A percentile compares a stretch with the other conserved stretches of the same genome.
Evolutionary conservation across 176 grass and related monocot species (phyloP).

Genomic region (Alopecurus myosuroides): DNA sequence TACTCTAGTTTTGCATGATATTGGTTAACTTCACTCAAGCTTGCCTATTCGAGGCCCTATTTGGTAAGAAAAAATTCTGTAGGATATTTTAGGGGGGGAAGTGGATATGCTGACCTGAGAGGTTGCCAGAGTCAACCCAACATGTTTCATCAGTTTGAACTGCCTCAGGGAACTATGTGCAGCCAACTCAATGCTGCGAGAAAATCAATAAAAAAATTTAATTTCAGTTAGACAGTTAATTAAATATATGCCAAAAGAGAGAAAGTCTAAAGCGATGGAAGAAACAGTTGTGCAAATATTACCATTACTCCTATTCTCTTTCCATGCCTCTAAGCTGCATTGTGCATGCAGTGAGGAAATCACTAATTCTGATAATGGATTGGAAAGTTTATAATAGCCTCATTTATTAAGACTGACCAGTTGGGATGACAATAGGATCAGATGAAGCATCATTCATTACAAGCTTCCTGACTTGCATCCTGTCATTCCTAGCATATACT

Average conservation of each 20-base stretch:
- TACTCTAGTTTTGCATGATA: too few species aligned
- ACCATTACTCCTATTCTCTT: slow-evolving; percentile 84
- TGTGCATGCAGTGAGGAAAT: neutral
- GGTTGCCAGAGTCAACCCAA: too few species aligned
- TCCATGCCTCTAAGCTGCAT: slow-evolving; percentile 67
- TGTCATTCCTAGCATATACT: slow-evolving; percentile 83
- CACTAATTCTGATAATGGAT: neutral
- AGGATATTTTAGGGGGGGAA: too few species aligned
- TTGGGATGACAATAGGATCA: slow-evolving; percentile 50
- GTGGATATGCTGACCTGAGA: too few species aligned
- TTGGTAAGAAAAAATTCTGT: too few species aligned
- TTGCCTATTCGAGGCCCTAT: too few species aligned
- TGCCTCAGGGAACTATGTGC: slow-evolving; percentile 86
- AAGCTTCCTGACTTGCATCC: slow-evolving; percentile 65
- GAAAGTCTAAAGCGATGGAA: neutral
- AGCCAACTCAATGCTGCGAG: slow-evolving; percentile 76
- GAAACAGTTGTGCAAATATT: neutral
- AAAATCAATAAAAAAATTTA: slow-evolving; percentile 1
- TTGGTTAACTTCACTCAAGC: too few species aligned
- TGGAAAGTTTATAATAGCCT: neutral
- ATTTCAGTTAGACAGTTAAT: neutral
- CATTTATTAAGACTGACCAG: slow-evolving; percentile 42
- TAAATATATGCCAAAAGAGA: neutral
- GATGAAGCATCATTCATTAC: slow-evolving; percentile 75
- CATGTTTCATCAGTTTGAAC: slow-evolving; percentile 65